Evolutionary conservation across 148 eudicot genomes (phyloP), one percentile per base, ranked within the genome.

Genomic region (Rhododendron griersonianum): DNA sequence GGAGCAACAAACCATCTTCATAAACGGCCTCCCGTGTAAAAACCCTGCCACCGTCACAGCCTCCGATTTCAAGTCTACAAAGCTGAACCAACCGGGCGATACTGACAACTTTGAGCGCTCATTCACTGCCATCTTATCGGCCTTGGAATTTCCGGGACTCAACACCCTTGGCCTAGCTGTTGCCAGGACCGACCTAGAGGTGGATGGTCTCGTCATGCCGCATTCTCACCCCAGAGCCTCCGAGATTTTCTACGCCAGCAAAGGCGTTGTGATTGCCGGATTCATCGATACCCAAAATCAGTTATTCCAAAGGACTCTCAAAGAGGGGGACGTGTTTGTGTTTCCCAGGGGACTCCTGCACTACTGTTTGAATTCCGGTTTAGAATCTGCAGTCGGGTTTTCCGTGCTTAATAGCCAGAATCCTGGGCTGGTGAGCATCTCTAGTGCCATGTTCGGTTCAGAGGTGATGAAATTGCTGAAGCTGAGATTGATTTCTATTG

Each of bases 211-310:
- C 0, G 96, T 96, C 87, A 51, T 87, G 90, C 96, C 95, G 0
- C 99, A 97, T 80, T 84, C 98, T 81, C 99, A 97, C 87, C 99
- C 99, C 4, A 85, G 98, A 81, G 94, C 99, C 33, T 88, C 98
- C 0, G 99, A 97, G 91, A 91, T 93, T 44, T 85, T 94, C 21
- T 94, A 92, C 41, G 95, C 94, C 14, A 86, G 88, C 88, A 88
- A 90, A 85, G 99, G 98, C 13, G 84, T 82, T 3, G 92, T 95
- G 59, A 89, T 88, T 47, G 94, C 89, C 1, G 99, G 98, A 81
- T 97, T 97, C 81, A 63, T 93, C 0, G 98, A 97, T 65, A 90
- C 98, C 11, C 78, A 78, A 11, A 92, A 88, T 83, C 84, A 89
- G 37, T 86, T 93, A 35, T 97, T 97, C 80, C 94, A 92, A 87